A percentile compares a stretch with the other conserved stretches of the same genome.
phyloP scores from a whole-genome alignment of 129 eudicot species.

The Chrysanthemum makinoi region DNA sequence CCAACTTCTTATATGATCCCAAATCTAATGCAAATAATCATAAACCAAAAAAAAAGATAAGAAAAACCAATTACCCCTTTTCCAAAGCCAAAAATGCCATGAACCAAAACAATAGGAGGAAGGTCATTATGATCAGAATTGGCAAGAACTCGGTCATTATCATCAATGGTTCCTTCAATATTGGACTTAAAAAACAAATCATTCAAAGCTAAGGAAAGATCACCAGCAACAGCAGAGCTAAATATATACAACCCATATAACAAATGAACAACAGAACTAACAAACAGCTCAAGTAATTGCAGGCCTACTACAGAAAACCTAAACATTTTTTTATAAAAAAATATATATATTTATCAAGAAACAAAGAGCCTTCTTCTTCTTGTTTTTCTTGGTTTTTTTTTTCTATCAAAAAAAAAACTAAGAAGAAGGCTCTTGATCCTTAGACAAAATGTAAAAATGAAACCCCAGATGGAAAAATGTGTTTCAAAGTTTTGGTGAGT shows the following conservation, averaged over 20 bases:
- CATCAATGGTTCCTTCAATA: conserved; percentile 32
- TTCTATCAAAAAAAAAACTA: not conserved
- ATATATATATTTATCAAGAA: conserved; percentile 5
- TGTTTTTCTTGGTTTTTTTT: too few species aligned
- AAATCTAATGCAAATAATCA: too few species aligned
- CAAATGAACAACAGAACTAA: conserved; percentile 74
- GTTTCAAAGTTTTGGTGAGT: conserved; percentile 16
- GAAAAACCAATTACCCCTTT: conserved; percentile 56
- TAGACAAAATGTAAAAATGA: conserved; percentile 21
- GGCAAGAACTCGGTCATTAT: conserved; percentile 11
- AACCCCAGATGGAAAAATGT: conserved; percentile 15
- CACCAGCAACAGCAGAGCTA: conserved; percentile 94
- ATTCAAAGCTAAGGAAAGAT: conserved; percentile 60
- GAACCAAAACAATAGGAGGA: conserved; percentile 96
- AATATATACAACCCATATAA: conserved; percentile 79
- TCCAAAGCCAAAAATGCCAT: conserved; percentile 98
- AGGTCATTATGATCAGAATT: conserved; percentile 37
- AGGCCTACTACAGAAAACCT: conserved; percentile 62
- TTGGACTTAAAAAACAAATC: conserved; percentile 56
- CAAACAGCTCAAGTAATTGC: conserved; percentile 68
- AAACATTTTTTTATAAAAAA: conserved; percentile 40
- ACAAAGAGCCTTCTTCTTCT: conserved; percentile 50
- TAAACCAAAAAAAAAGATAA: too few species aligned
- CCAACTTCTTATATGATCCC: too few species aligned
- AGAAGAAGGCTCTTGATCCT: conserved; percentile 58